Evolutionary conservation across 345 rosid species (phyloP).

Genomic region (Geranium rotundifolium): DNA sequence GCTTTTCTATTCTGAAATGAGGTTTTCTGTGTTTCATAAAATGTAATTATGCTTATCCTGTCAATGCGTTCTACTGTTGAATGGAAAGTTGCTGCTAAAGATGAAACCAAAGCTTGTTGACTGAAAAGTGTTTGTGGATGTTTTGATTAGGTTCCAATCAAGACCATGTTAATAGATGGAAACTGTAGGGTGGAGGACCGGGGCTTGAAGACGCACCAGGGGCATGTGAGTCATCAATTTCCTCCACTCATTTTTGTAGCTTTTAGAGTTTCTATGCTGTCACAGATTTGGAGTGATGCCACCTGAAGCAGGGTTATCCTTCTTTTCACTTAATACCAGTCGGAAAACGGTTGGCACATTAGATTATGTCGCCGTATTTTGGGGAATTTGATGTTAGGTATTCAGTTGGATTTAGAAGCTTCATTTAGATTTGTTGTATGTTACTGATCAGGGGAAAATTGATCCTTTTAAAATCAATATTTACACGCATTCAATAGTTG

Average conservation of each 20-base stretch:
- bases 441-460: too few species aligned
- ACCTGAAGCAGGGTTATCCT: background rate
- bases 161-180: slow-evolving; percentile 87
- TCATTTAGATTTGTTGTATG: background rate
- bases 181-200: slow-evolving; percentile 99
- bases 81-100: background rate
- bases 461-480: too few species aligned
- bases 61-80: background rate
- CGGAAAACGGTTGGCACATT: background rate
- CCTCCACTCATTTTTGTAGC: background rate
- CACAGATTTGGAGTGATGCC: background rate
- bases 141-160: slow-evolving; percentile 78
- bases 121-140: slow-evolving; percentile 4
- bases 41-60: background rate
- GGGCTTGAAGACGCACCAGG: slow-evolving; percentile 96
- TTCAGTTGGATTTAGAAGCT: background rate
- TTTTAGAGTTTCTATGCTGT: background rate
- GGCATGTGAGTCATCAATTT: slow-evolving; percentile 51
- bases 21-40: background rate
- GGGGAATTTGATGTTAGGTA: background rate
- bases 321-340: slow-evolving; percentile 1
- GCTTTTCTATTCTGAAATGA: background rate
- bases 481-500: too few species aligned
- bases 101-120: slow-evolving; percentile 3
- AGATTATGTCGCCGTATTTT: background rate